Conservation (phyloP, 78 protist species). For the Tieghemostelium lacteum region DNA sequence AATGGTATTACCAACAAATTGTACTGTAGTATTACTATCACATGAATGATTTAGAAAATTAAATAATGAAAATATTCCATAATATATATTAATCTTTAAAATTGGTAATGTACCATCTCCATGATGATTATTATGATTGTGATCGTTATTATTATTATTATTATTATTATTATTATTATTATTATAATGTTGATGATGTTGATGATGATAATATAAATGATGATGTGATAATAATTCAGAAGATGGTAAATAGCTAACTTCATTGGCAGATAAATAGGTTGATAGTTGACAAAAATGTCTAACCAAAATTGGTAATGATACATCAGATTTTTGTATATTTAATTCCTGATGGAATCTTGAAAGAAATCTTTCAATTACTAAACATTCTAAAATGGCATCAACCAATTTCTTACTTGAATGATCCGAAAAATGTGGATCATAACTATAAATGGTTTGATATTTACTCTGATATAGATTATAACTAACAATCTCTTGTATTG, state of each 20-base stretch:
- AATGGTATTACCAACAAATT: constrained; percentile 36
- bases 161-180: too few species aligned
- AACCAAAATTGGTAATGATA: not conserved
- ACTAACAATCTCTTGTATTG: too few species aligned
- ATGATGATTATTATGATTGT: too few species aligned
- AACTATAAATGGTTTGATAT: constrained; percentile 28
- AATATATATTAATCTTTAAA: constrained; percentile 34
- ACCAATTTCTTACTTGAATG: constrained; percentile 20
- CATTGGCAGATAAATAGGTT: too few species aligned
- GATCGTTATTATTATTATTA: too few species aligned
- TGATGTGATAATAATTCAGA: not conserved
- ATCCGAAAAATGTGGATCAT: constrained; percentile 49
- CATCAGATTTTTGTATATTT: constrained; percentile 10
- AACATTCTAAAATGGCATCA: constrained; percentile 28
- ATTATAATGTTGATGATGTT: not conserved
- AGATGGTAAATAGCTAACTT: constrained; percentile 32
- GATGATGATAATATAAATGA: not conserved
- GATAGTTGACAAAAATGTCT: constrained; percentile 69
- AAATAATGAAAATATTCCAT: constrained; percentile 44
- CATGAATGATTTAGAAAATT: constrained; percentile 55
- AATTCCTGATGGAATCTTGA: not conserved
- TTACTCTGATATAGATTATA: constrained; percentile 25
- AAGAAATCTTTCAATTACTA: constrained; percentile 43
- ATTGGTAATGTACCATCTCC: too few species aligned
- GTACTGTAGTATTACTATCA: constrained; percentile 48